These are phyloP conservation scores for Parastagonospora avenae DNA, from an alignment of 2,329 filamentous ascomycete species.

Conservation along the genomic window DNA sequence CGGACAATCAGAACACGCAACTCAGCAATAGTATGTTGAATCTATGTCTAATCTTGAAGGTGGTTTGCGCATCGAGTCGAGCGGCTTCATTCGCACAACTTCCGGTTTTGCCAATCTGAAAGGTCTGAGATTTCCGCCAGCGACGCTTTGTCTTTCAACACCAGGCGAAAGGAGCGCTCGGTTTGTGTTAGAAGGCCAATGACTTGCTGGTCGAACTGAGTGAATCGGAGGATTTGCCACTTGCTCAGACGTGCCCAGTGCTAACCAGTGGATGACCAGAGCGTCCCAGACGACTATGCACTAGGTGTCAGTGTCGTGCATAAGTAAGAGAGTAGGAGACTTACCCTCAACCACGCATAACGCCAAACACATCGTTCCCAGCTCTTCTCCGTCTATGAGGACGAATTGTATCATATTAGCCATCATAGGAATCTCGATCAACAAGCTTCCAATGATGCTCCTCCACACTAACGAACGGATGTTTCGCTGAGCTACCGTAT, in stretches of 20 bases:
- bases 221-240: not conserved
- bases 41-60: too few relatives aligned
- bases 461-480: slow-evolving; percentile 32
- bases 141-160: too few relatives aligned
- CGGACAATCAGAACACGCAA: too few relatives aligned
- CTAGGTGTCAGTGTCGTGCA: not conserved
- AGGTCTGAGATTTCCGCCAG: too few relatives aligned
- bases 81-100: too few relatives aligned
- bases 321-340: not conserved
- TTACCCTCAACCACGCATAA: slow-evolving; percentile 48
- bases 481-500: slow-evolving; percentile 20
- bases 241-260: slow-evolving; percentile 15
- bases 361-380: slow-evolving; percentile 46
- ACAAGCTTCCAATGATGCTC: slow-evolving; percentile 35
- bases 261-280: slow-evolving; percentile 26
- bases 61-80: too few relatives aligned
- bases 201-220: too few relatives aligned
- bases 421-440: slow-evolving; percentile 45
- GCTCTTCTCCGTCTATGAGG: slow-evolving; percentile 34
- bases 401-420: slow-evolving; percentile 45
- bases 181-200: too few relatives aligned
- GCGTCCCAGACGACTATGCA: slow-evolving; percentile 22
- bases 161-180: too few relatives aligned
- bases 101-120: too few relatives aligned
- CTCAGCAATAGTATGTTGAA: too few relatives aligned